Conservation (phyloP, 2,329 filamentous ascomycete species). For the Phyllosticta citribraziliensis region DNA sequence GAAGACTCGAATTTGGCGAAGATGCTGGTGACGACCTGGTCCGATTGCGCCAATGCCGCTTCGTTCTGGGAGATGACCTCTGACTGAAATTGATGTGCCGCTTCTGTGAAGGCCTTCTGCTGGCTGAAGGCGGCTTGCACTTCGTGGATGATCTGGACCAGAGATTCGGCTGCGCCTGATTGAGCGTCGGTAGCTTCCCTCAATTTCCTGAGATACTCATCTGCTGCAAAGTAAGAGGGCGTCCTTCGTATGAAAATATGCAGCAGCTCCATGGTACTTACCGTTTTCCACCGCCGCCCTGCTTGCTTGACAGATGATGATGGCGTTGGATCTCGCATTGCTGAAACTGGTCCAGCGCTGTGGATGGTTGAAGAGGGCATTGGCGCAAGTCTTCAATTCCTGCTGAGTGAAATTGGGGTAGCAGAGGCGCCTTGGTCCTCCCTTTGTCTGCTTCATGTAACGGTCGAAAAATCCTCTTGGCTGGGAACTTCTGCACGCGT, state of each 20-base stretch:
- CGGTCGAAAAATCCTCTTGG: slow-evolving; percentile 17
- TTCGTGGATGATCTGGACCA: slow-evolving; percentile 18
- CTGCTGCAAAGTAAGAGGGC: slow-evolving; percentile 7
- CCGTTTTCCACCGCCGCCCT: slow-evolving; percentile 49
- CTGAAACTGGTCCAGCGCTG: slow-evolving; percentile 58
- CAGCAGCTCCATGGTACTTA: slow-evolving; percentile 12
- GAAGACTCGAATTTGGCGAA: slow-evolving; percentile 3
- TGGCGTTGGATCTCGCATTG: slow-evolving; percentile 51
- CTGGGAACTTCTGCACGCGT: slow-evolving; percentile 19
- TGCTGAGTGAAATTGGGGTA: slow-evolving; percentile 23
- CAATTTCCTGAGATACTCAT: slow-evolving; percentile 21
- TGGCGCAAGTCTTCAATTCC: slow-evolving; percentile 42
- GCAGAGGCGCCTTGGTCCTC: slow-evolving; percentile 18
- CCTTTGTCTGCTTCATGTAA: slow-evolving; percentile 4
- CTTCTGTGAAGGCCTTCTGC: slow-evolving; percentile 18
- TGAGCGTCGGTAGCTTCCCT: slow-evolving; percentile 24
- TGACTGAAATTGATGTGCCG: slow-evolving; percentile 16
- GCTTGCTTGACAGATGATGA: slow-evolving; percentile 53
- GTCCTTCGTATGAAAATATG: not conserved
- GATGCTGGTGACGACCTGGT: not conserved
- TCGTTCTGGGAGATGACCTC: slow-evolving; percentile 1
- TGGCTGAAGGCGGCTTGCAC: slow-evolving; percentile 18
- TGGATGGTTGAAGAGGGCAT: slow-evolving; percentile 42
- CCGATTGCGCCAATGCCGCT: not conserved
- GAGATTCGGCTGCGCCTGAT: slow-evolving; percentile 15